A percentile compares a stretch with the other conserved stretches of the same genome.
Evolutionary conservation across 108 stramenopile genomes (phyloP).

Genomic region (Skeletonema grethae): DNA sequence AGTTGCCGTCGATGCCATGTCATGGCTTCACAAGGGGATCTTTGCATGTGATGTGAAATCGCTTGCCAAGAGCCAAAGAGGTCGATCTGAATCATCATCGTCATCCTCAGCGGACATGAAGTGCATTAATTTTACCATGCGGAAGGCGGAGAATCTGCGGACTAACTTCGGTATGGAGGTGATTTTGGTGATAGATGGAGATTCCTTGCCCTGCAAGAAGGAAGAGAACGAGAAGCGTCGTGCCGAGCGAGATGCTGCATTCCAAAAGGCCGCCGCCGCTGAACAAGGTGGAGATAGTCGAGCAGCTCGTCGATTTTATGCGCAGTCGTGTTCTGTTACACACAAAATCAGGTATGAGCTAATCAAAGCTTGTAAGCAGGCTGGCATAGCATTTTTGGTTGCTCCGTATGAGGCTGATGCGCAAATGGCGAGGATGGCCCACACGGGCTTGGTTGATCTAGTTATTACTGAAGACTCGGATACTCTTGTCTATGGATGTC

Average conservation of each 20-base stretch:
- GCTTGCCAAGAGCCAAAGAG: slow-evolving; percentile 40
- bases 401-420: slow-evolving; percentile 92
- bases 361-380: slow-evolving; percentile 43
- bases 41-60: slow-evolving; percentile 49
- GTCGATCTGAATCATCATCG: background rate
- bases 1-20: slow-evolving; percentile 64
- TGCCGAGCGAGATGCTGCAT: slow-evolving; percentile 47
- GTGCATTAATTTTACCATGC: slow-evolving; percentile 55
- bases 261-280: slow-evolving; percentile 45
- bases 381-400: slow-evolving; percentile 60
- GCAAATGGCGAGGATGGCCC: slow-evolving; percentile 80
- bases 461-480: slow-evolving; percentile 88
- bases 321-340: slow-evolving; percentile 58
- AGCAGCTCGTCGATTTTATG: slow-evolving; percentile 58
- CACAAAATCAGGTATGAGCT: slow-evolving; percentile 59
- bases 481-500: slow-evolving; percentile 71
- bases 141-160: slow-evolving; percentile 53
- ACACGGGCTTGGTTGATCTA: slow-evolving; percentile 60
- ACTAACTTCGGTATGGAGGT: slow-evolving; percentile 52
- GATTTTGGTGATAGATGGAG: slow-evolving; percentile 85
- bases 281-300: slow-evolving; percentile 55
- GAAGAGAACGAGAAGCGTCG: slow-evolving; percentile 61
- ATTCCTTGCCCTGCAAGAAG: slow-evolving; percentile 65
- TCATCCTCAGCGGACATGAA: slow-evolving; percentile 29
- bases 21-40: slow-evolving; percentile 55